Conservation (phyloP, 352 stramenopile species). For the Phytophthora multivora region DNA sequence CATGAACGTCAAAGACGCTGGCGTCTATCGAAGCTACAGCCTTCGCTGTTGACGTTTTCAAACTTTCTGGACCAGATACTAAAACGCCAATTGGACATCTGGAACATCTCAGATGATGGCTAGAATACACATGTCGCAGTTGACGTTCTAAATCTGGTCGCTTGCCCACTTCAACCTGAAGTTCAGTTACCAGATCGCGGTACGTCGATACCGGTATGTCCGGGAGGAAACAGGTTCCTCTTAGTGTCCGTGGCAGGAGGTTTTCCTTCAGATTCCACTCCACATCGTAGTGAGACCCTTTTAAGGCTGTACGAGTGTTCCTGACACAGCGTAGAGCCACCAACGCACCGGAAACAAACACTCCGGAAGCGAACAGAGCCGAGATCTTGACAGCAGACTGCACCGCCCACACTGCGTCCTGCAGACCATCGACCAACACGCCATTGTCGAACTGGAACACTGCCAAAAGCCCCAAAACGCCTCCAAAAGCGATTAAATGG, state of each 20-base stretch:
- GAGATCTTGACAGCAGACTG: slow-evolving; percentile 8
- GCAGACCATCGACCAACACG: slow-evolving; percentile 9
- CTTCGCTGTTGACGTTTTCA: slow-evolving; percentile 29
- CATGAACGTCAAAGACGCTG: slow-evolving; percentile 29
- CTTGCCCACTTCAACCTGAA: slow-evolving; percentile 9
- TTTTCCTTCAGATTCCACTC: slow-evolving; percentile 10
- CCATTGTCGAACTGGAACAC: slow-evolving; percentile 20
- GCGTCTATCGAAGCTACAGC: slow-evolving; percentile 12
- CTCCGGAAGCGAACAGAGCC: slow-evolving; percentile 13
- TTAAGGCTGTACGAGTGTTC: background rate
- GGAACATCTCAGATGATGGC: background rate
- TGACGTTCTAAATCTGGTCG: slow-evolving; percentile 17
- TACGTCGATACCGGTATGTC: slow-evolving; percentile 18
- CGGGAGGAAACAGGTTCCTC: background rate
- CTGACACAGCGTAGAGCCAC: slow-evolving; percentile 5
- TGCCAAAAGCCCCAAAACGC: slow-evolving; percentile 12
- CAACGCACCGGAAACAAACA: background rate
- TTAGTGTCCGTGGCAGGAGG: slow-evolving; percentile 1
- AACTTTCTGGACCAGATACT: slow-evolving; percentile 35
- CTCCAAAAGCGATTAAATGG: slow-evolving; percentile 16
- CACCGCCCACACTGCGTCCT: slow-evolving; percentile 19
- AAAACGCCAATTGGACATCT: slow-evolving; percentile 30
- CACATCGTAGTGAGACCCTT: background rate
- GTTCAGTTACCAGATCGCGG: slow-evolving; percentile 14
- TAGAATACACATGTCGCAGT: slow-evolving; percentile 6